phyloP scores from a whole-genome alignment of 78 protist species.

The Dictyostelium firmibasis region DNA sequence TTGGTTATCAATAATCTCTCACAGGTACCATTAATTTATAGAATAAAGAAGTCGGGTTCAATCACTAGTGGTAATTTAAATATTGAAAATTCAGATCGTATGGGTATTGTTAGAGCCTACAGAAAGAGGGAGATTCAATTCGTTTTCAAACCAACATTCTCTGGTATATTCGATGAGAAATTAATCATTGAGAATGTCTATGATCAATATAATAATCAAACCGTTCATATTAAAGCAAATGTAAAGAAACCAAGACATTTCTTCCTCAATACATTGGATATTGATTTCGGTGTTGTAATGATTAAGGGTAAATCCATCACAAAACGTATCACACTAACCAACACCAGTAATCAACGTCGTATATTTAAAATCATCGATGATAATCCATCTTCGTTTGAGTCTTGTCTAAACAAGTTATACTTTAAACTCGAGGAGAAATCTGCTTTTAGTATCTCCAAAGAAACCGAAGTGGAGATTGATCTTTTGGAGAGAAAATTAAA shows the following conservation, averaged over 20 bases:
- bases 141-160: slow-evolving; percentile 85
- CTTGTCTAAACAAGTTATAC: slow-evolving; percentile 40
- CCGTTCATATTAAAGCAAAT: slow-evolving; percentile 79
- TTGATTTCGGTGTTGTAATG: slow-evolving; percentile 69
- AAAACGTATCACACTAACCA: slow-evolving; percentile 52
- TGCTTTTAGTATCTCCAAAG: slow-evolving; percentile 50
- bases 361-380: slow-evolving; percentile 61
- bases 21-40: slow-evolving; percentile 84
- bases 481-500: slow-evolving; percentile 57
- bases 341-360: slow-evolving; percentile 53
- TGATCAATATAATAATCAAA: slow-evolving; percentile 65
- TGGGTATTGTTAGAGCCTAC: slow-evolving; percentile 86
- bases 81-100: slow-evolving; percentile 63
- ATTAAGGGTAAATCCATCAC: slow-evolving; percentile 7
- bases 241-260: slow-evolving; percentile 72
- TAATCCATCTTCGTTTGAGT: slow-evolving; percentile 31
- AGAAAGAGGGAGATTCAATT: slow-evolving; percentile 73
- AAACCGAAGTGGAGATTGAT: slow-evolving; percentile 64
- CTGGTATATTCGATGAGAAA: slow-evolving; percentile 80
- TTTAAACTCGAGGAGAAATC: slow-evolving; percentile 49
- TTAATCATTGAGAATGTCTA: slow-evolving; percentile 82
- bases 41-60: slow-evolving; percentile 69
- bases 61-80: slow-evolving; percentile 78
- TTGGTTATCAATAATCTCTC: slow-evolving; percentile 72
- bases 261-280: slow-evolving; percentile 33